Evolutionary conservation across 139 green algal species (phyloP).

Genomic region (Picochlorum sp.): DNA sequence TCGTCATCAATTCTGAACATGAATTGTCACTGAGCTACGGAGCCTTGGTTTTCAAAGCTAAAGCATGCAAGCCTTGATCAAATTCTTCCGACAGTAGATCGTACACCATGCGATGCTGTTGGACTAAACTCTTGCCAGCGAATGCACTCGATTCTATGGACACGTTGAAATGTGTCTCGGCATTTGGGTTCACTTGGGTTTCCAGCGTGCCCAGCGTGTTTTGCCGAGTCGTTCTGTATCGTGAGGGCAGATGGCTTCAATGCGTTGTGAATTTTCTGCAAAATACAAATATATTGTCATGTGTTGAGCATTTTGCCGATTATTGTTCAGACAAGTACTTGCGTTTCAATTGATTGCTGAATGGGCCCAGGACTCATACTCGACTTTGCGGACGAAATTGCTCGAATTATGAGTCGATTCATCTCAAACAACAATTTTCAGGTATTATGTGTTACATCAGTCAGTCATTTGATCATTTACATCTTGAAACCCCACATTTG

Average conservation of each 20-base stretch:
- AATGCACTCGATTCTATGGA: slow-evolving; percentile 39
- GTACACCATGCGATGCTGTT: slow-evolving; percentile 47
- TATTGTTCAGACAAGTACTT: background rate
- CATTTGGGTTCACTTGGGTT: slow-evolving; percentile 46
- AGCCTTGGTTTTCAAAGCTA: slow-evolving; percentile 38
- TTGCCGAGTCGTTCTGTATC: slow-evolving; percentile 42
- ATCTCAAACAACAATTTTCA: no score
- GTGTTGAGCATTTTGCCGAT: background rate
- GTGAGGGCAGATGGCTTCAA: slow-evolving; percentile 24
- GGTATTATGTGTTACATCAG: no score
- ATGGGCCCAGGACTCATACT: slow-evolving; percentile 3
- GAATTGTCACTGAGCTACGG: no score
- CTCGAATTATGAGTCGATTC: no score
- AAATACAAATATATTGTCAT: background rate
- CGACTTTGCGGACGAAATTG: no score
- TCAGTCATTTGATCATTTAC: no score
- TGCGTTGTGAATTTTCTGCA: slow-evolving; percentile 28
- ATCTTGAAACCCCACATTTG: slow-evolving; percentile 1
- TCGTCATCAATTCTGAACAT: no score
- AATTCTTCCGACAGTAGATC: slow-evolving; percentile 39
- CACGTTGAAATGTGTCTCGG: slow-evolving; percentile 56
- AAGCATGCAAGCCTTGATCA: slow-evolving; percentile 34
- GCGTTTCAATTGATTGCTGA: slow-evolving; percentile 7
- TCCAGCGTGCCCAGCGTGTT: slow-evolving; percentile 47
- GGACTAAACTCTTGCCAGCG: slow-evolving; percentile 32